Base-by-base conservation (phyloP, 2,329 filamentous ascomycete species). In the Verticillium isaacii region DNA sequence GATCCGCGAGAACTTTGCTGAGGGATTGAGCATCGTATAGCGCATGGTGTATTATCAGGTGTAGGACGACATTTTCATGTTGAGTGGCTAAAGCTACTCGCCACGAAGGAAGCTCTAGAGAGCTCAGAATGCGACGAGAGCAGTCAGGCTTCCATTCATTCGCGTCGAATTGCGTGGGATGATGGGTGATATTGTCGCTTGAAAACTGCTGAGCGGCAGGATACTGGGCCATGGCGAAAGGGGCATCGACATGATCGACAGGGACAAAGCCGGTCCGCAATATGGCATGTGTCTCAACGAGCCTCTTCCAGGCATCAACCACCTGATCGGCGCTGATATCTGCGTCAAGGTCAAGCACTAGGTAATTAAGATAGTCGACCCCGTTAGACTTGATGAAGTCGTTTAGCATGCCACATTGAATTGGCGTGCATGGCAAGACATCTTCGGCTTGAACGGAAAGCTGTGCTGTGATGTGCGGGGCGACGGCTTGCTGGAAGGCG, bases 1-100 rank as follows among this genome's bases (percentile, higher is more conserved):
- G 77, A 66, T 89, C 85, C 0, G 78, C 69, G 2, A 97, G 74
- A 1, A 97, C 81, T 0, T 80, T 69, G 3, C 84, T 78, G 12
- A 97, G 76, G 9, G 92, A 93, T 50, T 86, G 81, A 0, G 92
- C 93, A 76, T 97, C 93, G 66, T 96, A 97, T 0, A 97, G 78
- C 0, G 91, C 90, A 75, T 97, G 93, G 65, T 96, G 89, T 2
- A 92, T 80, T 1, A 78, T 71, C 4, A 87, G 65, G 56, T 82
- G 76, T 73, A 83, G 80, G 2, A 57, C 67, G 5, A 64, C 39
- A 1, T 59, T 55, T 0, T 64, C 58, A 0, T 68, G 60, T 0
- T 64, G 55, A 2, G 78, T 66, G 0, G 81, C 70, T 1, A 92
- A 57, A 0, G 77, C 75, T 23, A 91, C 72, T 14, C 77, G 76